Base-by-base conservation (phyloP, 495 filamentous ascomycete genomes). In the Pseudoneurospora amorphoporcata region DNA sequence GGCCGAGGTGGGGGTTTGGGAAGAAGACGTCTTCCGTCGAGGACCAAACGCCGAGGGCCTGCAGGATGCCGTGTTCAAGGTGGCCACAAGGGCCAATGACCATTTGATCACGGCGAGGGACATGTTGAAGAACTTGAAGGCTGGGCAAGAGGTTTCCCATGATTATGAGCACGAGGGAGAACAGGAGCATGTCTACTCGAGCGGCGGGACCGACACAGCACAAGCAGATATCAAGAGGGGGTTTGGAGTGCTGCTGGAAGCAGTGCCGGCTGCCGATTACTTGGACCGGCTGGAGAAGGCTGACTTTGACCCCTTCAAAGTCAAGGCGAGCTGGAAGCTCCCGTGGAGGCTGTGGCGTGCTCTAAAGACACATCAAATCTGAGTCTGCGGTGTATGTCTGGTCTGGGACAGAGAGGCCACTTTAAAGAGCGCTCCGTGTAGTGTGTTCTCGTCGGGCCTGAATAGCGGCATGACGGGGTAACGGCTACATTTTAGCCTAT, bases 101-200 rank as follows among this genome's bases (percentile, higher is more conserved):
- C 95, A 99, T 81, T 82, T 98, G 68, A 97, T 98, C 73, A 98
- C 95, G 0, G 95, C 91, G 17, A 85, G 95, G 73, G 92, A 95
- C 79, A 96, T 98, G 95, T 78, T 97, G 75, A 89, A 87, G 79
- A 92, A 92, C 76, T 79, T 97, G 14, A 86, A 89, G 39, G 87
- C 89, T 32, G 92, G 92, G 0, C 80, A 90, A 73, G 89, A 88
- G 71, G 89, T 91, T 0, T 92, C 92, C 0, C 94, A 97, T 77
- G 91, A 91, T 0, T 97, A 92, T 79, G 94, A 97, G 78, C 92
- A 96, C 74, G 87, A 91, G 74, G 89, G 87, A 9, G 94, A 96
- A 77, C 88, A 90, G 72, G 94, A 91, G 12, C 90, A 94, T 77
- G 82, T 87, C 29, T 92, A 95, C 78, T 80, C 79, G n/a, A 74